Conservation (phyloP, 768 basidiomycete genomes). For the Leccinum boreale region DNA sequence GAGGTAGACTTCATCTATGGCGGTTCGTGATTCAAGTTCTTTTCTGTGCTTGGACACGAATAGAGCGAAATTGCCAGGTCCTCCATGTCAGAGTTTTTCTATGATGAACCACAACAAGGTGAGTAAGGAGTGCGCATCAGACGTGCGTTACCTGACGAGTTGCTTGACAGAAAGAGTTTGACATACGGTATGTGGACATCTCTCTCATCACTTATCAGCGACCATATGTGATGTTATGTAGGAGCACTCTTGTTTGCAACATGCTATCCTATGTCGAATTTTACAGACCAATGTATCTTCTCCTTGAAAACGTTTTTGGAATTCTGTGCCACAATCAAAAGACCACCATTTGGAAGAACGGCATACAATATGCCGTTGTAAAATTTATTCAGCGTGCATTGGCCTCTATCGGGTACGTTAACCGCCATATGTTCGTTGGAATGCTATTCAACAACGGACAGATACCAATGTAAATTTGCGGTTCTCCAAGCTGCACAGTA, state of each 20-base stretch:
- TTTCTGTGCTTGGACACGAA: not conserved
- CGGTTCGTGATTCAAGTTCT: slow-evolving; percentile 39
- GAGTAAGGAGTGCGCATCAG: slow-evolving; percentile 1
- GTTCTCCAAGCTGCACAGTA: slow-evolving; percentile 69
- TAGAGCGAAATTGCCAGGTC: slow-evolving; percentile 41
- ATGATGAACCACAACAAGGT: slow-evolving; percentile 61
- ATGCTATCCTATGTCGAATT: slow-evolving; percentile 71
- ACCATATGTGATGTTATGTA: slow-evolving; percentile 17
- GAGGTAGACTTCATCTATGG: slow-evolving; percentile 74
- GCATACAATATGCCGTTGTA: slow-evolving; percentile 53
- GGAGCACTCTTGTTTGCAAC: slow-evolving; percentile 62
- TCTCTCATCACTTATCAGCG: not conserved
- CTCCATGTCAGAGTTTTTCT: slow-evolving; percentile 76
- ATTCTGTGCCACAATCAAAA: slow-evolving; percentile 50
- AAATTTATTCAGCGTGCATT: slow-evolving; percentile 64
- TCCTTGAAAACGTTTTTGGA: slow-evolving; percentile 73
- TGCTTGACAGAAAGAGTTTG: slow-evolving; percentile 48
- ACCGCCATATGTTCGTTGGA: not conserved
- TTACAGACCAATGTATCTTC: slow-evolving; percentile 58
- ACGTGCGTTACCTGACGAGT: slow-evolving; percentile 1
- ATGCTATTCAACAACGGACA: slow-evolving; percentile 1
- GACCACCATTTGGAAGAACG: slow-evolving; percentile 34
- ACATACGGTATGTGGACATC: slow-evolving; percentile 45
- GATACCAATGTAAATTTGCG: slow-evolving; percentile 65
- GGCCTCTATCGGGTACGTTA: slow-evolving; percentile 59